Base-by-base conservation (phyloP, 371 early-diverging fungal species). In the Apophysomyces variabilis region DNA sequence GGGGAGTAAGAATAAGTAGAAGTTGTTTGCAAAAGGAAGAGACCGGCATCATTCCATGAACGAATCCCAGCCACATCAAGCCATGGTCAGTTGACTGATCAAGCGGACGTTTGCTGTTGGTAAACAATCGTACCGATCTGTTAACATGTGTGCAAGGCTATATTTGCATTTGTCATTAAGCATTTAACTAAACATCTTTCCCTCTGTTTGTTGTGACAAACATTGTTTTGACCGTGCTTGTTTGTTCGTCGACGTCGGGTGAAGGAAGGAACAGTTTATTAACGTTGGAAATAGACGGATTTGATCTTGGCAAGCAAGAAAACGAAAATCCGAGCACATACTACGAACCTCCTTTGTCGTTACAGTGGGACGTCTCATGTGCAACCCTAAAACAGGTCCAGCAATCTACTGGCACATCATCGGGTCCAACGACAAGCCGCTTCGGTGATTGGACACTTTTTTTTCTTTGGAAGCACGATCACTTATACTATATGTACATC, bases 41-140 rank as follows among this genome's bases (percentile, higher is more conserved):
- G 21, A n/a, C 21, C 35, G 5, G 1, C 21, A 50, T 11, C 8
- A 3, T 41, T 41, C 13, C 32, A 26, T 3, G 32, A 41, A 41
- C 41, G 13, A 41, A 11, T 5, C 54, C 54, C 54, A 50, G 54
- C 54, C 54, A 50, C 54, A 50, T n/a, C 54, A 50, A 50, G 54
- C 54, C 54, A 50, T 50, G 54, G 9, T 50, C 54, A 50, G 54
- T 50, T 50, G 54, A 50, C 32, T 50, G 54, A 21, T 50, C 54
- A 50, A 50, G 54, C 18, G 54, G 32, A 50, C 21, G 21, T 21
- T 21, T n/a, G 21, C 54, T 26, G 5, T 21, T 21, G 32, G 21
- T 18, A 21, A 47, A 18, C 13, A 47, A 47, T n/a, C 2, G 3
- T 3, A 47, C 7, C 16, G 47, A 50, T 11, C 54, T 50, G n/a